Conservation (phyloP, 768 basidiomycete species). For the Coprinellus aureogranulatus region DNA sequence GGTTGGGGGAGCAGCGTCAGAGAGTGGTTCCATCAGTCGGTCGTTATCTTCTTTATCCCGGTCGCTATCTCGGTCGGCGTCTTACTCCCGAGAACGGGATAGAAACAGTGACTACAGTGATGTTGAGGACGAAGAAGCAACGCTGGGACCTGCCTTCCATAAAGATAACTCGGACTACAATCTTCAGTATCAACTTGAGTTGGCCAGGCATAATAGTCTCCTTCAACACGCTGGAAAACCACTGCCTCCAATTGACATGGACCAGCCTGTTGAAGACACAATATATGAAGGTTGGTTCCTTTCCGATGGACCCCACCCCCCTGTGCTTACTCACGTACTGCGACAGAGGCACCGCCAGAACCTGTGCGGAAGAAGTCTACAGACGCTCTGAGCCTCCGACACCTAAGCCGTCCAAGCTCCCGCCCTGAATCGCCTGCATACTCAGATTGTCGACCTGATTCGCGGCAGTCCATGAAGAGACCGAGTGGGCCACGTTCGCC, state of each 20-base stretch:
- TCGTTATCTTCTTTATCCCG: constrained; percentile 19
- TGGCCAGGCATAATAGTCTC: constrained; percentile 82
- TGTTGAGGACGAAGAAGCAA: constrained; percentile 44
- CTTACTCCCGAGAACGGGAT: constrained; percentile 41
- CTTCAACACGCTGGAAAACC: constrained; percentile 57
- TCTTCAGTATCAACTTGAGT: constrained; percentile 70
- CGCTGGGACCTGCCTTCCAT: constrained; percentile 33
- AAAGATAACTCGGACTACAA: constrained; percentile 72
- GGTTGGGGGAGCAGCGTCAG: constrained; percentile 34
- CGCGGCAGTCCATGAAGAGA: constrained; percentile 53
- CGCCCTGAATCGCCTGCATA: constrained; percentile 31
- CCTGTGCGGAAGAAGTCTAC: constrained; percentile 53
- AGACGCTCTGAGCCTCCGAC: constrained; percentile 36
- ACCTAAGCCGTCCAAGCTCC: constrained; percentile 45
- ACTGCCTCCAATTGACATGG: constrained; percentile 36
- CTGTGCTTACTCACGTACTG: constrained; percentile 6
- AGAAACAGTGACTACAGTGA: constrained; percentile 36
- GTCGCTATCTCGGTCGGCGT: constrained; percentile 38
- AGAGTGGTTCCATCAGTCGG: constrained; percentile 45
- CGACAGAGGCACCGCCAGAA: constrained; percentile 58
- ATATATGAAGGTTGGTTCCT: constrained; percentile 71
- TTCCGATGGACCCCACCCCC: constrained; percentile 7
- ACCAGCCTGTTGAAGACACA: constrained; percentile 55
- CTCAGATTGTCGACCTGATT: constrained; percentile 37
- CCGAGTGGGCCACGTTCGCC: constrained; percentile 74